Percentiles rank a stretch among this genome's conserved stretches.
Evolutionary conservation across 768 basidiomycete species (phyloP).

Genomic region (Auricularia sp.): DNA sequence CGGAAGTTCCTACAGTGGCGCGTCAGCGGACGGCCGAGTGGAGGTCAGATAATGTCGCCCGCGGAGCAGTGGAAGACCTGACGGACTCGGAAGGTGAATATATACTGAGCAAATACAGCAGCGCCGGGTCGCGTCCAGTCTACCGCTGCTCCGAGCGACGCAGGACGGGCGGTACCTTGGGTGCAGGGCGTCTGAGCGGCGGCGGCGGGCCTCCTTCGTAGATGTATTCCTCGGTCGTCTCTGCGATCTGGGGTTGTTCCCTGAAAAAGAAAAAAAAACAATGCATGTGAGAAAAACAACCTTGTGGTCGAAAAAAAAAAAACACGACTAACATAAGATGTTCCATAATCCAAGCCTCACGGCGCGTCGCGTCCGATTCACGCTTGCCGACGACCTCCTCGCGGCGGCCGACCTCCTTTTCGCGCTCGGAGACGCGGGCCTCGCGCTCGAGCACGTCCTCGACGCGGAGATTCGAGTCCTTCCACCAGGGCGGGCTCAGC

Average conservation of each 20-base stretch:
- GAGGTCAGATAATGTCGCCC: background rate
- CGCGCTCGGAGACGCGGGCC: slow-evolving; percentile 74
- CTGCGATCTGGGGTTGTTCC: slow-evolving; percentile 44
- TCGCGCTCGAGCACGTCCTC: slow-evolving; percentile 81
- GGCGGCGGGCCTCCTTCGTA: slow-evolving; percentile 51
- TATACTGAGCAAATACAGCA: background rate
- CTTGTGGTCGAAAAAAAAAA: background rate
- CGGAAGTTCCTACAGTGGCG: slow-evolving; percentile 31
- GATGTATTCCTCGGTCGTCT: slow-evolving; percentile 55
- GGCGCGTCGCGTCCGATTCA: slow-evolving; percentile 78
- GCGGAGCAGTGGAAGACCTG: background rate
- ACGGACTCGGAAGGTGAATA: slow-evolving; percentile 1
- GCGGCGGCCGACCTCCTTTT: slow-evolving; percentile 76
- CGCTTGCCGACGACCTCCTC: slow-evolving; percentile 79
- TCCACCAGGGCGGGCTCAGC: slow-evolving; percentile 68
- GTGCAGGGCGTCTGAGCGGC: slow-evolving; percentile 44
- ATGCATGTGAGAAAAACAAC: background rate
- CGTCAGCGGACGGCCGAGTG: background rate
- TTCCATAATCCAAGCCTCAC: slow-evolving; percentile 89
- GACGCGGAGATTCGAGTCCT: slow-evolving; percentile 53
- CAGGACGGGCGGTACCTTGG: slow-evolving; percentile 82
- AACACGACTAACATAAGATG: slow-evolving; percentile 62
- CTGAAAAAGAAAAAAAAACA: background rate
- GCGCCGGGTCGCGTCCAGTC: background rate
- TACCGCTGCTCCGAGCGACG: slow-evolving; percentile 87